Percentiles rank a stretch among this genome's conserved stretches.
phyloP scores from a whole-genome alignment of 2,329 filamentous ascomycete species.

The Colletotrichum sp. region DNA sequence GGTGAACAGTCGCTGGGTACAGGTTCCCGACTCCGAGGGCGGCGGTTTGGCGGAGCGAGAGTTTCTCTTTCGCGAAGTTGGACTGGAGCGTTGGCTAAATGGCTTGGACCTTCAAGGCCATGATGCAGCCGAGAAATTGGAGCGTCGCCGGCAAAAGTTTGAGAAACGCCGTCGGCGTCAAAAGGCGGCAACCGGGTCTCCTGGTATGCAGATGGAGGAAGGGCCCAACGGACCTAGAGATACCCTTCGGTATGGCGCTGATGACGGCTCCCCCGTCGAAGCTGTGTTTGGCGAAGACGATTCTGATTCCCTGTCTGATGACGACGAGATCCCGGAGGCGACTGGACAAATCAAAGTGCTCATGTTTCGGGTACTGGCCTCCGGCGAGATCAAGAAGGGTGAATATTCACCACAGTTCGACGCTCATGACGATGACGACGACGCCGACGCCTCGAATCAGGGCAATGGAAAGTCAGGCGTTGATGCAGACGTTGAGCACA shows the following conservation, averaged over 20 bases:
- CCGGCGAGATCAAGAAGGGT: conserved; percentile 95
- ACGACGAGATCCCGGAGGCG: conserved; percentile 91
- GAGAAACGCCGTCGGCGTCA: conserved; percentile 71
- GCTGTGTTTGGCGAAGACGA: conserved; percentile 72
- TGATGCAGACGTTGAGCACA: conserved; percentile 91
- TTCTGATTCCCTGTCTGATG: conserved; percentile 74
- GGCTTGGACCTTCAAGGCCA: conserved; percentile 94
- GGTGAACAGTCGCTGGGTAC: conserved; percentile 99
- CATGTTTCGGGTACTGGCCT: conserved; percentile 92
- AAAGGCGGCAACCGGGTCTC: conserved; percentile 49
- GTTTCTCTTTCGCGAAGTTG: conserved; percentile 96
- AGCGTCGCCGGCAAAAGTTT: conserved; percentile 84
- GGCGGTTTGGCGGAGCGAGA: conserved; percentile 95
- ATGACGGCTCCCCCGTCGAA: conserved; percentile 78
- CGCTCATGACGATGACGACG: conserved; percentile 92
- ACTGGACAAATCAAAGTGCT: conserved; percentile 98
- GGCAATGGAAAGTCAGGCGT: conserved; percentile 63
- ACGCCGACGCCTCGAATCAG: conserved; percentile 54
- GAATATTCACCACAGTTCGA: conserved; percentile 99
- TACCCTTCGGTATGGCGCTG: conserved; percentile 81
- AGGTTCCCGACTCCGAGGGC: conserved; percentile 87
- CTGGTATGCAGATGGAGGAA: conserved; percentile 41
- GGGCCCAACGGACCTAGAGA: conserved; percentile 51
- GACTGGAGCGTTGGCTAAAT: conserved; percentile 94
- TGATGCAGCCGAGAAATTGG: conserved; percentile 86